A percentile compares a stretch with the other conserved stretches of the same genome.
These are phyloP conservation scores for Penicillium sp. DNA, from an alignment of 2,329 filamentous ascomycete species.

Conservation along the genomic window DNA sequence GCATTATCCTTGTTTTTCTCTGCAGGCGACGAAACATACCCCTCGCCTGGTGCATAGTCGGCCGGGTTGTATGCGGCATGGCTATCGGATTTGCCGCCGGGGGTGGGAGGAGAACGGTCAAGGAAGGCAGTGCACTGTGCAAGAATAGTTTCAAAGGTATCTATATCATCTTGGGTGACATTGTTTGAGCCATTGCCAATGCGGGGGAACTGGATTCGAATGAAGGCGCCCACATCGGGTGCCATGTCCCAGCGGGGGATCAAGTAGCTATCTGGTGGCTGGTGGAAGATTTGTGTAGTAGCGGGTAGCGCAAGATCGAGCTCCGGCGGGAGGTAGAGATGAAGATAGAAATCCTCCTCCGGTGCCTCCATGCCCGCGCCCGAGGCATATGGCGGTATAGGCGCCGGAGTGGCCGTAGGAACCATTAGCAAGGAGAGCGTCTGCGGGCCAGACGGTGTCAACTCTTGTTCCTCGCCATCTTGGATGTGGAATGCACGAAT, in stretches of 20 bases:
- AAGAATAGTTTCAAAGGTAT: slow-evolving; percentile 96
- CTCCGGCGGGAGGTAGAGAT: slow-evolving; percentile 91
- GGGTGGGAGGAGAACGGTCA: slow-evolving; percentile 73
- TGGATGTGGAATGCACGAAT: slow-evolving; percentile 91
- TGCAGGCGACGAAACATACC: slow-evolving; percentile 61
- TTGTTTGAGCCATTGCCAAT: slow-evolving; percentile 66
- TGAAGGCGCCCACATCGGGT: slow-evolving; percentile 86
- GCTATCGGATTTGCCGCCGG: slow-evolving; percentile 26
- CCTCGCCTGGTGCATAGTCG: slow-evolving; percentile 78
- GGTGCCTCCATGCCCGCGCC: slow-evolving; percentile 60
- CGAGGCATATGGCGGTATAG: slow-evolving; percentile 49
- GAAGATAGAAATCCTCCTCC: slow-evolving; percentile 94
- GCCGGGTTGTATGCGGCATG: slow-evolving; percentile 73
- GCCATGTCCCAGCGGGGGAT: slow-evolving; percentile 95
- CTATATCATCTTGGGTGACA: slow-evolving; percentile 85
- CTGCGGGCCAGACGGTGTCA: slow-evolving; percentile 85
- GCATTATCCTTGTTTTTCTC: slow-evolving; percentile 34
- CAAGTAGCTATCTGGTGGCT: slow-evolving; percentile 88
- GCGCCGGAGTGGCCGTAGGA: slow-evolving; percentile 76
- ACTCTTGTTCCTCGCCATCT: slow-evolving; percentile 79
- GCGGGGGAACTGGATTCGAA: slow-evolving; percentile 84
- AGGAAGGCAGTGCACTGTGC: slow-evolving; percentile 98
- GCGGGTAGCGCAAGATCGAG: slow-evolving; percentile 91
- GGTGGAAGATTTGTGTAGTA: slow-evolving; percentile 96
- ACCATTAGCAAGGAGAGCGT: slow-evolving; percentile 96